Evolutionary conservation across 805 yeast genomes (phyloP).

Genomic region (Komagataella phaffii): DNA sequence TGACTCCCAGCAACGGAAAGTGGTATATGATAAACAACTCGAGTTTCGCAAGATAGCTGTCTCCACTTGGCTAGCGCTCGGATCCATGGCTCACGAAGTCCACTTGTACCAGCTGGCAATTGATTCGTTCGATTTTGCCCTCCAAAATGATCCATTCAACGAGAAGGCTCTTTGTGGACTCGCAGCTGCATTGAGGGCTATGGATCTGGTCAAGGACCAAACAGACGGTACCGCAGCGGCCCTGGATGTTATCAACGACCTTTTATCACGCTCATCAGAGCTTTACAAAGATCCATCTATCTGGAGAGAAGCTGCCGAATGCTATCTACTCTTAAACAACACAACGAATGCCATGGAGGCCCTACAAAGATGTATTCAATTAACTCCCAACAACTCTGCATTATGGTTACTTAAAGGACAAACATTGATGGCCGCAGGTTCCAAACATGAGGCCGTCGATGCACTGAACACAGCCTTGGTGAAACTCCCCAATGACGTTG

Average conservation of each 20-base stretch:
- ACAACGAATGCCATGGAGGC: constrained; percentile 39
- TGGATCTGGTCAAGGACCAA: constrained; percentile 23
- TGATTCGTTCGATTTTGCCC: constrained; percentile 1
- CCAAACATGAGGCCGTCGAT: constrained; percentile 31
- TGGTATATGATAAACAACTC: neutral
- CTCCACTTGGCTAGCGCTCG: constrained; percentile 1
- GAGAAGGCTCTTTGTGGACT: constrained; percentile 28
- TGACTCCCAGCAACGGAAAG: neutral
- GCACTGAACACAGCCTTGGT: constrained; percentile 30
- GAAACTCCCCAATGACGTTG: constrained; percentile 19
- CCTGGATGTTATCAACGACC: constrained; percentile 24
- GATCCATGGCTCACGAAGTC: constrained; percentile 1
- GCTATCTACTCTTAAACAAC: constrained; percentile 31
- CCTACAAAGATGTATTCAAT: constrained; percentile 26
- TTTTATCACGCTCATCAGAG: constrained; percentile 23
- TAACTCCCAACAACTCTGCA: constrained; percentile 26
- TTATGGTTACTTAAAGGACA: constrained; percentile 37
- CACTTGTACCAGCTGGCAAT: neutral
- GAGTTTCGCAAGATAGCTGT: neutral
- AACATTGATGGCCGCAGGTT: constrained; percentile 27
- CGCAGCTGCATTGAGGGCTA: constrained; percentile 23
- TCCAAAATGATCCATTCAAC: constrained; percentile 21
- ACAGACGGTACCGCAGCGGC: constrained; percentile 25
- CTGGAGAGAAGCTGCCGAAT: constrained; percentile 37
- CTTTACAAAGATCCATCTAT: constrained; percentile 24